phyloP scores from a whole-genome alignment of 306 rosid genomes.

The Fagus sylvatica region DNA sequence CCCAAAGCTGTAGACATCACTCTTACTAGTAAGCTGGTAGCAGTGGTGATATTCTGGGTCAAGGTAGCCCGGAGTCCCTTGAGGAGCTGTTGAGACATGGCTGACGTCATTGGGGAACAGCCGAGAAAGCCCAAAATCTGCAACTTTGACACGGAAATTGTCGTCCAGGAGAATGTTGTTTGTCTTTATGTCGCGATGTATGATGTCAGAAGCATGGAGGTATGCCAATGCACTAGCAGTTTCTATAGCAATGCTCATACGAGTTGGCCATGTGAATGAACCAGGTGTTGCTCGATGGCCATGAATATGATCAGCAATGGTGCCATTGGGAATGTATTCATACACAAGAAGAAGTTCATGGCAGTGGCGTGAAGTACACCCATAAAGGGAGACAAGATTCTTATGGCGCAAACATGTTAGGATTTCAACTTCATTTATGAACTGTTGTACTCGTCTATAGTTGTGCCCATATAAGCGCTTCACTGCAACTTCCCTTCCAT shows the following conservation, averaged over 20 bases:
- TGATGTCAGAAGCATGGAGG: slow-evolving; percentile 62
- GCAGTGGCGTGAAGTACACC: slow-evolving; percentile 60
- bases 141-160: slow-evolving; percentile 52
- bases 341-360: slow-evolving; percentile 61
- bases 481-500: slow-evolving; percentile 76
- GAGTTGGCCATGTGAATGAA: slow-evolving; percentile 43
- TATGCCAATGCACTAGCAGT: slow-evolving; percentile 61
- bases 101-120: slow-evolving; percentile 54
- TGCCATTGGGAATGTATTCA: slow-evolving; percentile 61
- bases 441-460: slow-evolving; percentile 50
- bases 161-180: slow-evolving; percentile 62
- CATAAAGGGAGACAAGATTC: slow-evolving; percentile 61
- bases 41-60: slow-evolving; percentile 64
- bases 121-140: slow-evolving; percentile 69
- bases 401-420: slow-evolving; percentile 53
- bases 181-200: slow-evolving; percentile 73
- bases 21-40: slow-evolving; percentile 64
- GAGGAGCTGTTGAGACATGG: slow-evolving; percentile 72
- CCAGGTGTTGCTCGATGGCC: slow-evolving; percentile 20
- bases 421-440: slow-evolving; percentile 57
- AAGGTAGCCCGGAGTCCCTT: slow-evolving; percentile 69
- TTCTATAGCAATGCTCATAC: slow-evolving; percentile 62
- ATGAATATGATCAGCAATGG: slow-evolving; percentile 61
- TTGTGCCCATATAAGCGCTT: slow-evolving; percentile 59
- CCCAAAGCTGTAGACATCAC: slow-evolving; percentile 68